These are phyloP conservation scores for Myotisia sp. DNA, from an alignment of 2,329 filamentous ascomycete species.

Conservation along the genomic window DNA sequence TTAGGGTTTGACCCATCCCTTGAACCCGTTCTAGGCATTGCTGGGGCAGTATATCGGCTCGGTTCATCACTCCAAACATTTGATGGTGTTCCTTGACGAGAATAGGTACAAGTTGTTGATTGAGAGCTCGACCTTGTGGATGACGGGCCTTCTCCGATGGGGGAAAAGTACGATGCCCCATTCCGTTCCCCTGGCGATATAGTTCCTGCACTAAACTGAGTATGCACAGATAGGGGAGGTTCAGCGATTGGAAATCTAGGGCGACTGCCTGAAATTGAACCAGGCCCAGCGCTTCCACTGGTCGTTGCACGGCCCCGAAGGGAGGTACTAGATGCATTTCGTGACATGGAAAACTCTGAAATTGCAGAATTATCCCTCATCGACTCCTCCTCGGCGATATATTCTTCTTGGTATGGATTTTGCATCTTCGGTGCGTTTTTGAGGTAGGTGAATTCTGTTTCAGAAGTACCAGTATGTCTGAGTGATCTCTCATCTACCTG, in stretches of 20 bases:
- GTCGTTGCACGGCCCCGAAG: slow-evolving; percentile 64
- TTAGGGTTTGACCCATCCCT: slow-evolving; percentile 56
- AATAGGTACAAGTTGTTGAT: slow-evolving; percentile 61
- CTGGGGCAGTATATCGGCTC: slow-evolving; percentile 74
- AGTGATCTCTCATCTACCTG: slow-evolving; percentile 41
- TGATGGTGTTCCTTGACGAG: slow-evolving; percentile 53
- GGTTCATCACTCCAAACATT: slow-evolving; percentile 54
- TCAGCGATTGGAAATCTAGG: slow-evolving; percentile 57
- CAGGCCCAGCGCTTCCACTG: slow-evolving; percentile 37
- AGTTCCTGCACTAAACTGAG: slow-evolving; percentile 36
- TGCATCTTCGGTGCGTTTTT: slow-evolving; percentile 53
- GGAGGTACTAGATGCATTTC: slow-evolving; percentile 61
- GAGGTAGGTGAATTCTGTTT: slow-evolving; percentile 70
- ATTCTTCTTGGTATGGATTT: slow-evolving; percentile 63
- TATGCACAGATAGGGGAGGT: slow-evolving; percentile 54
- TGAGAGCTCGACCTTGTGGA: slow-evolving; percentile 42
- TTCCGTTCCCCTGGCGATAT: slow-evolving; percentile 48
- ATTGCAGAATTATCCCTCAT: slow-evolving; percentile 24
- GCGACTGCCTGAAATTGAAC: slow-evolving; percentile 32
- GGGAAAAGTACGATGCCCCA: slow-evolving; percentile 89
- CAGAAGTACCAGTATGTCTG: slow-evolving; percentile 41
- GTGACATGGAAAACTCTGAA: slow-evolving; percentile 42
- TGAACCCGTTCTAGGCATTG: slow-evolving; percentile 66
- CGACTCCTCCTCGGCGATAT: slow-evolving; percentile 40
- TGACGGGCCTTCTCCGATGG: slow-evolving; percentile 50